Evolutionary conservation across 2,329 filamentous ascomycete genomes (phyloP).

Genomic region (Colletotrichum kahawae): DNA sequence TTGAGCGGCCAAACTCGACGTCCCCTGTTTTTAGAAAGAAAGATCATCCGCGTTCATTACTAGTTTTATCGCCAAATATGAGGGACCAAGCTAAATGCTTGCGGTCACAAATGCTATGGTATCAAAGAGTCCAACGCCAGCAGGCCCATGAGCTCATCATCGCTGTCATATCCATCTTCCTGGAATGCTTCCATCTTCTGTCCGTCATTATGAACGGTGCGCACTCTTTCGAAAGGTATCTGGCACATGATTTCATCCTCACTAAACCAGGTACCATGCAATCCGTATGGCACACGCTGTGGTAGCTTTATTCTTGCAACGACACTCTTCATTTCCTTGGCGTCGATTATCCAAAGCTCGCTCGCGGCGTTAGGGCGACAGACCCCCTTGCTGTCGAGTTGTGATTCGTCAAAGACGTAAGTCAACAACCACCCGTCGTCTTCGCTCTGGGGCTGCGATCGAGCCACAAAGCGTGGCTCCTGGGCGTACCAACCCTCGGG

Average conservation of each 20-base stretch:
- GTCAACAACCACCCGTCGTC: conserved; percentile 72
- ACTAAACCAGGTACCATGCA: conserved; percentile 68
- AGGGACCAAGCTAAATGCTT: background rate
- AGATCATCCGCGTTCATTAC: background rate
- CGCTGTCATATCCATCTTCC: background rate
- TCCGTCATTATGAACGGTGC: background rate
- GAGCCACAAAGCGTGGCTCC: conserved; percentile 69
- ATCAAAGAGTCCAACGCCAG: background rate
- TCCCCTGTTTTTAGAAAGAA: background rate
- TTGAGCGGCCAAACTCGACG: background rate
- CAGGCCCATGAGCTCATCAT: background rate
- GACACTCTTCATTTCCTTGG: conserved; percentile 64
- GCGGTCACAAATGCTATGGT: background rate
- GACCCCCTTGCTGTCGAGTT: conserved; percentile 57
- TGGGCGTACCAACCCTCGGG: conserved; percentile 68
- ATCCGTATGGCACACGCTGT: conserved; percentile 71
- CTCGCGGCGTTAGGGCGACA: conserved; percentile 51
- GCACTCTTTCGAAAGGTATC: conserved; percentile 29
- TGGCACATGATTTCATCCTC: conserved; percentile 57
- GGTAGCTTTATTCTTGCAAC: conserved; percentile 64
- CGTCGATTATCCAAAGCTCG: conserved; percentile 74
- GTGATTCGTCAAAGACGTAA: conserved; percentile 73
- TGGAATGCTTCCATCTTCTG: background rate
- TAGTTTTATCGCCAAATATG: background rate
- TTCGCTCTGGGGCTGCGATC: conserved; percentile 47